Evolutionary conservation across 2,329 filamentous ascomycete species (phyloP), one percentile per base, ranked within the genome.

Genomic region (Penicillium glabrum): DNA sequence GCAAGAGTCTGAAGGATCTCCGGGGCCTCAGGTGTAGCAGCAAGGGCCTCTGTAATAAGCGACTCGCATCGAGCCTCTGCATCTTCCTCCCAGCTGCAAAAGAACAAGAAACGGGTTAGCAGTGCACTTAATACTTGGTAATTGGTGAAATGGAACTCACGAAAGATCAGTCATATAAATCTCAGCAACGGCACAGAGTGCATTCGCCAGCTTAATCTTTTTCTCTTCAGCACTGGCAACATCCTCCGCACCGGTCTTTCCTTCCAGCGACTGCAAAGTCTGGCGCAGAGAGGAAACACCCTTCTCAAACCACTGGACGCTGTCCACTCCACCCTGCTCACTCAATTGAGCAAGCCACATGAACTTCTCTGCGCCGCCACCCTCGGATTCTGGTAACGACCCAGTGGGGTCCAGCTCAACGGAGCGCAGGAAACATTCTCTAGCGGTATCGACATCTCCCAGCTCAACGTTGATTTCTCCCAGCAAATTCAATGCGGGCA

Each of bases 81-180:
- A 70, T 97, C 92, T 51, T 87, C 86, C 76, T 97, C 93, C 91
- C 83, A 88, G 51, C 81, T 83, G 19, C 0, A 13, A 5, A 31
- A 27, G 19, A 41, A 46, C 14, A 24, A 47, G 60, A 5, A 10
- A 21, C 19, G 13, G 7, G 43, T 53, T 37, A 53, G 39, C 33
- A 45, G 27, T 19, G 41, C 11, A n/a, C 41, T 11, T 23, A 10
- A 11, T 7, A 1, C 19, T 35, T 33, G 10, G 13, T n/a, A 33
- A 13, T 7, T 14, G 9, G 16, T 43, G 16, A 2, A 45, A 27
- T 41, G 11, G 5, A 53, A 77, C 78, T 73, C 85, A 95, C 68
- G 90, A 95, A 67, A 98, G 79, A 78, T 99, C 95, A 11, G 95
- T 99, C 95, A 99, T 99, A 80, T 97, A 99, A 49, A 99, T 91